Percentiles rank a stretch among this genome's conserved stretches.
Conservation (phyloP, 2,329 filamentous ascomycete genomes). For the Paraphoma chrysanthemicola region DNA sequence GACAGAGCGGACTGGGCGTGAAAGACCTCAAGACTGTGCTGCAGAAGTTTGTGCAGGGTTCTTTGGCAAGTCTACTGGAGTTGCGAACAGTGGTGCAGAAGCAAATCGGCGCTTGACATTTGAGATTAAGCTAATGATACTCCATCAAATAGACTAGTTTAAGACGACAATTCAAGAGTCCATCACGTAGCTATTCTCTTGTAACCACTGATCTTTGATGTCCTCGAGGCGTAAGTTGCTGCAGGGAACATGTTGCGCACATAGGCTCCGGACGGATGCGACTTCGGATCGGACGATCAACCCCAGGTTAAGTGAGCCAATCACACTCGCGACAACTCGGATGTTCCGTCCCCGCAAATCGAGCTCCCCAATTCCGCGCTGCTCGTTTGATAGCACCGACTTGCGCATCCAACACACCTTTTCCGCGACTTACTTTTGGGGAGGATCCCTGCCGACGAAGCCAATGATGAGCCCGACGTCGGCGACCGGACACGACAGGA, state of each 20-base stretch:
- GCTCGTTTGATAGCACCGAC: not conserved
- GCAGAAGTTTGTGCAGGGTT: constrained; percentile 13
- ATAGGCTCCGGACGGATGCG: too few relatives aligned
- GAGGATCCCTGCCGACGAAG: constrained; percentile 9
- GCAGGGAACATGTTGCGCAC: too few relatives aligned
- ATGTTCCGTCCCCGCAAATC: constrained; percentile 5
- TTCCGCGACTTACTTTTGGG: constrained; percentile 10
- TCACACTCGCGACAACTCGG: not conserved
- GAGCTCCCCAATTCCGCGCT: not conserved
- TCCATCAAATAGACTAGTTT: too few relatives aligned
- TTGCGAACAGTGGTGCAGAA: constrained; percentile 6
- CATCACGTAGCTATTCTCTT: too few relatives aligned
- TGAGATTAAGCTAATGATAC: too few relatives aligned
- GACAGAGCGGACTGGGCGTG: constrained; percentile 28
- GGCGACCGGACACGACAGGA: constrained; percentile 12
- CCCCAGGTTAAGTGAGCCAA: too few relatives aligned
- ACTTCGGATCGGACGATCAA: too few relatives aligned
- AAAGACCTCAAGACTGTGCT: constrained; percentile 25
- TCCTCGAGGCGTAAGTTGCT: too few relatives aligned
- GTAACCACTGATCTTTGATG: too few relatives aligned
- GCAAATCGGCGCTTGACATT: constrained; percentile 1
- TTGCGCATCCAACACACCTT: not conserved
- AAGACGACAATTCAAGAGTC: too few relatives aligned
- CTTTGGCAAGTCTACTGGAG: constrained; percentile 11
- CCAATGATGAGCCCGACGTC: constrained; percentile 21